These are phyloP conservation scores for Viola odorata DNA, from an alignment of 345 rosid species.

Conservation along the genomic window DNA sequence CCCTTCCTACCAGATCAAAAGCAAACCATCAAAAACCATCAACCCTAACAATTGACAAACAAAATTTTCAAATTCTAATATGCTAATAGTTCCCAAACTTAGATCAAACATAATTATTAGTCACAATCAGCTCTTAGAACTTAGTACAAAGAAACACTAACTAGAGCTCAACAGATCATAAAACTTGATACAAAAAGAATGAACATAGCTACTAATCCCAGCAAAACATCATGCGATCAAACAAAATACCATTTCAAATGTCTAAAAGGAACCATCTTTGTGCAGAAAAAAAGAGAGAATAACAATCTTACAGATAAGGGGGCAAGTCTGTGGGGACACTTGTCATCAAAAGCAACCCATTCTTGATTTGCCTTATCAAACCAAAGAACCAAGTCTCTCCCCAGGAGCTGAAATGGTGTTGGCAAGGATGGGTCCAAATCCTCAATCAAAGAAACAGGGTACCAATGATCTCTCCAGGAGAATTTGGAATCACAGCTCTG, in stretches of 20 bases:
- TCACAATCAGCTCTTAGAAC: no score
- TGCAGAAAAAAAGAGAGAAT: not conserved
- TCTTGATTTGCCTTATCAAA: slow-evolving; percentile 50
- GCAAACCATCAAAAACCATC: slow-evolving; percentile 5
- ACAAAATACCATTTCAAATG: not conserved
- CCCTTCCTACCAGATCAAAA: slow-evolving; percentile 59
- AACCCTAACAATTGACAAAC: no score
- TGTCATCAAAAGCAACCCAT: slow-evolving; percentile 94
- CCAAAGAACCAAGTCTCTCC: slow-evolving; percentile 92
- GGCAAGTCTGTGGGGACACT: slow-evolving; percentile 93
- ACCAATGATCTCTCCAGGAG: slow-evolving; percentile 97
- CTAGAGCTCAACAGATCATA: no score
- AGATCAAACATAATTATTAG: not conserved
- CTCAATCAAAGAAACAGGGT: slow-evolving; percentile 82
- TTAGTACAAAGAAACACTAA: no score
- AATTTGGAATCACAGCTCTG: slow-evolving; percentile 57
- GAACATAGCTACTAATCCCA: not conserved
- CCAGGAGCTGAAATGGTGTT: slow-evolving; percentile 89
- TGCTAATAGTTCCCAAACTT: not conserved
- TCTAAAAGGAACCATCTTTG: not conserved
- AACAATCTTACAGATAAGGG: slow-evolving; percentile 67
- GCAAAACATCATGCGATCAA: not conserved
- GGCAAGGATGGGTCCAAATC: slow-evolving; percentile 76
- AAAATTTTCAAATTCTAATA: not conserved
- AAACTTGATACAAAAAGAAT: no score